Conservation (phyloP, 176 grass and related monocot genomes). For the Carex kokanica region DNA sequence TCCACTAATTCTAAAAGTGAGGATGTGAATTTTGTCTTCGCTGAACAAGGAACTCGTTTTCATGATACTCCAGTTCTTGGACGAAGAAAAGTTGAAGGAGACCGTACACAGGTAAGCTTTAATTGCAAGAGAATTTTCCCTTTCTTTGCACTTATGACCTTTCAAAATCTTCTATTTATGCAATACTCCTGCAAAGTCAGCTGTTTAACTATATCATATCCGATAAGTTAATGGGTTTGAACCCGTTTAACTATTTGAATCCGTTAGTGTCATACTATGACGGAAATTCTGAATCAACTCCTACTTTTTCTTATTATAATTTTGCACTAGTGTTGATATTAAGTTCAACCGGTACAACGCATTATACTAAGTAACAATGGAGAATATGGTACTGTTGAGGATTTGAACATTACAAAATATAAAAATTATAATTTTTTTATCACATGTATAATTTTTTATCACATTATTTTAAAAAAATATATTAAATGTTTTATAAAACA, state of each 20-base stretch:
- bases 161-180: not conserved
- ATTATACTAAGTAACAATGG: not conserved
- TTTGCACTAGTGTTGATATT: not conserved
- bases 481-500: too few species aligned
- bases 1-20: too few species aligned
- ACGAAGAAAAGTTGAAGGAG: slow-evolving; percentile 92
- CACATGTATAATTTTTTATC: too few species aligned
- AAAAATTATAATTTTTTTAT: too few species aligned
- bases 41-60: slow-evolving; percentile 90
- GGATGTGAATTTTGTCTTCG: slow-evolving; percentile 43
- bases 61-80: slow-evolving; percentile 90
- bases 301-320: not conserved
- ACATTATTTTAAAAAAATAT: too few species aligned
- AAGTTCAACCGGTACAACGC: not conserved
- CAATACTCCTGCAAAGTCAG: not conserved
- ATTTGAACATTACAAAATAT: not conserved
- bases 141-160: not conserved
- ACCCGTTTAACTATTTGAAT: too few species aligned
- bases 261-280: too few species aligned
- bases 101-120: slow-evolving; percentile 65
- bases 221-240: too few species aligned
- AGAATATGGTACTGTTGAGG: not conserved
- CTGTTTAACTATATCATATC: not conserved
- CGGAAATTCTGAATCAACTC: too few species aligned
- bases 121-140: not conserved